Evolutionary conservation across 2,329 filamentous ascomycete genomes (phyloP), one percentile per base, ranked within the genome.

Genomic region (Fusarium burgessii): DNA sequence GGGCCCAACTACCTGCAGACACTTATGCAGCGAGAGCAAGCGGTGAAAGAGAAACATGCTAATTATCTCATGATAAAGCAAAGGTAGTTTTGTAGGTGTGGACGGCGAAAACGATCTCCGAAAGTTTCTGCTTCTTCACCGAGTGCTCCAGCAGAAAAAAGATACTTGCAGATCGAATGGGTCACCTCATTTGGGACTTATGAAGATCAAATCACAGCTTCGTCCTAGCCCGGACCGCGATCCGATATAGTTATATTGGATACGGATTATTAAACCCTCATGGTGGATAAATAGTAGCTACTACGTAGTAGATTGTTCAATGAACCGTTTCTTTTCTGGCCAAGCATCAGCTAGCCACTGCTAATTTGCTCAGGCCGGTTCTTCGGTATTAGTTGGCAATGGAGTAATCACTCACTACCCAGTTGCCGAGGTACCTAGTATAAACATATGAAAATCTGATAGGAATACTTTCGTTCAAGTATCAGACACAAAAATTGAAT

Each of bases 1-100:
- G 66, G 67, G 61, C 55, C 70, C 68, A 72, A 66, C 54, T 38
- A 41, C 68, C 56, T 63, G 72, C 73, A 74, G 68, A 62, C 32
- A 65, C 65, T 73, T 55, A 63, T 74, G 71, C 69, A 74, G 56
- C 49, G 29, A 42, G 55, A 60, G 72, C 68, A 73, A 71, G 74
- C 74, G 74, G 74, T 76, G 74, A 76, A 76, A 60, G 58, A 35
- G 29, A 38, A 64, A 47, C 38, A 47, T 45, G 52, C 43, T 27
- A 32, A 58, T 55, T 46, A 58, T 71, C 51, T 68, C 60, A 63
- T 62, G 61, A 50, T 52, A 66, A 60, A 63, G 56, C 20, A 55
- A 35, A 41, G 43, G 68, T 54, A 58, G 40, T 23, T 33, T 55
- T 41, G 58, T 52, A 66, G 52, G 51, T 61, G 20, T 14, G 23